Base-by-base conservation (phyloP, 2,329 filamentous ascomycete genomes). In the Aureobasidium sp. region DNA sequence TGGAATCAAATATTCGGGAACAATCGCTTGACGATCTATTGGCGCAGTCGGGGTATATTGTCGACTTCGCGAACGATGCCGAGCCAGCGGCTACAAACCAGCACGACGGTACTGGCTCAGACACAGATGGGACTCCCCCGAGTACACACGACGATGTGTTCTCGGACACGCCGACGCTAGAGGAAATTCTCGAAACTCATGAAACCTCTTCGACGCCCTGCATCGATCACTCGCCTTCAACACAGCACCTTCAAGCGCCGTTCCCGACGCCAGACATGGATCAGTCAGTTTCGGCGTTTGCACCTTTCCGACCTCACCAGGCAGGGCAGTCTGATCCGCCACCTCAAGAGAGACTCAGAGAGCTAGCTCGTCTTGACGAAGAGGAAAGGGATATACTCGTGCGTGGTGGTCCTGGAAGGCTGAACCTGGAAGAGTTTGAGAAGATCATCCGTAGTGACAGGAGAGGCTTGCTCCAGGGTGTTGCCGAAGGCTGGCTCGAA, bases 401-500 rank as follows among this genome's bases (percentile, higher is more conserved):
- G 61, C 81, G 90, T 27, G 90, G 88, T n/a, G 92, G 91, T 0
- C 88, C 85, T 6, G 93, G 90, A 0, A 84, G 85, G 68, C 77
- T 97, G 50, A 88, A 75, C 69, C 92, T 86, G 65, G 79, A 82
- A 0, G 94, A 97, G 73, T 95, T 97, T 73, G 85, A 89, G 67
- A 77, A 77, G 40, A 85, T 87, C 53, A 90, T 94, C 5, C 79
- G 79, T n/a, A 81, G 85, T 47, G 63, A 60, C 83, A 84, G 25
- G 75, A 49, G 11, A 42, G 42, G 77, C 29, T 84, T 84, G 69
- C 76, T 86, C 57, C 79, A 92, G 63, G 88, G 89, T 66, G 93
- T 96, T 73, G 79, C 96, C 49, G 89, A 89, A 62, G 89, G 84
- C 67, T 97, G 93, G 93, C 89, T 96, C 73, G 92, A 96, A 64